phyloP scores from a whole-genome alignment of 306 rosid genomes.

The Begonia masoniana region DNA sequence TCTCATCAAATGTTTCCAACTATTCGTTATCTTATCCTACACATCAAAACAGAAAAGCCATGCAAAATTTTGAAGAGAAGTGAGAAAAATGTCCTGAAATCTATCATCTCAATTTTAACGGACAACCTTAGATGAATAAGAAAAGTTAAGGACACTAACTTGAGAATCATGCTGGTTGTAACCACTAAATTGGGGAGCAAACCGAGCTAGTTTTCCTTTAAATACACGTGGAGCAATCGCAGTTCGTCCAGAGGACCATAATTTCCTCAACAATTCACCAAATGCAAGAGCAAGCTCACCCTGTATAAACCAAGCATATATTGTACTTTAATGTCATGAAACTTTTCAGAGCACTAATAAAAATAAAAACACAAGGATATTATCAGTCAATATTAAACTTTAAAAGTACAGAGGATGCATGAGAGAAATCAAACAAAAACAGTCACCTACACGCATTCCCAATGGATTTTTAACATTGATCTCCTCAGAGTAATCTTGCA shows the following conservation, averaged over 20 bases:
- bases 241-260: slow-evolving; percentile 88
- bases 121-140: too few species aligned
- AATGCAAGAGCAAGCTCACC: slow-evolving; percentile 97
- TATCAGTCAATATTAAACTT: too few species aligned
- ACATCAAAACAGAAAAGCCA: not conserved
- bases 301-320: slow-evolving; percentile 25
- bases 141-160: slow-evolving; percentile 30
- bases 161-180: slow-evolving; percentile 99
- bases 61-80: not conserved
- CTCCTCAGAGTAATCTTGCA: slow-evolving; percentile 83
- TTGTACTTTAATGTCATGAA: not conserved
- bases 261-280: slow-evolving; percentile 84
- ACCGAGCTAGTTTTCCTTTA: slow-evolving; percentile 87
- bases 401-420: too few species aligned
- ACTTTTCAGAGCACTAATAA: not conserved
- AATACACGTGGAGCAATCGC: slow-evolving; percentile 79
- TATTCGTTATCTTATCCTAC: too few species aligned
- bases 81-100: too few species aligned
- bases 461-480: slow-evolving; percentile 88
- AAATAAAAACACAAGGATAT: not conserved
- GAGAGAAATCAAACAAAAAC: slow-evolving; percentile 9
- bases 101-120: too few species aligned
- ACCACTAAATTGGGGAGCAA: slow-evolving; percentile 99
- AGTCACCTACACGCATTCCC: slow-evolving; percentile 82
- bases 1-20: too few species aligned